Evolutionary conservation across 257 asterid species (phyloP), one percentile per base, ranked within the genome.

Genomic region (Schizonepeta tenuifolia): DNA sequence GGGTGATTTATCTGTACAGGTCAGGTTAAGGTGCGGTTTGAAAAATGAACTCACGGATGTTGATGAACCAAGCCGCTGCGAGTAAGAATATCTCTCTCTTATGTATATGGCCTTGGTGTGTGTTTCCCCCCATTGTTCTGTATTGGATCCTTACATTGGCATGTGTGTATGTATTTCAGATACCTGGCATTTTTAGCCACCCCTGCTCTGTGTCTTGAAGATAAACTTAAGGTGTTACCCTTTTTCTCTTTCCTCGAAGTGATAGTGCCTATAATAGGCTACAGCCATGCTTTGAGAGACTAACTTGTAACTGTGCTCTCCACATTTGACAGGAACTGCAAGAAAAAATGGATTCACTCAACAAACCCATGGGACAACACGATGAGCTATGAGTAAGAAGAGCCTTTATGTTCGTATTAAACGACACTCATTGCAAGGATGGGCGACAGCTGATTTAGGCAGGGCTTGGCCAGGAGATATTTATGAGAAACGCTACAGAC

Each of bases 51-150:
- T 88, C 6, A 65, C 85, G 6, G 97, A 91, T 69, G 89, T 94
- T 35, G 99, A 90, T 79, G 99, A 94, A 84, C 99, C 97, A 64
- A 94, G 99, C 80, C 97, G 99, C 20, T 91, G 97, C 97, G 97
- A 94, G 99, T 94, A 88, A 82, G 95, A 74, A 67, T 70, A 62
- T 61, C 47, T 33, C 75, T 62, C 58, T 14, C 43, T 13, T 31
- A 31, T 31, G 36, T 31, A 4, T 5, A 31, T 7, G 12, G 12
- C 12, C 43, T 38, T 38, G 43, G 12, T 38, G 43, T 9, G 46
- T 21, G 17, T 21, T 14, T 53, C 17, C 64, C 40, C 14, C 64
- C 40, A n/a, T 22, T 21, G 61, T 49, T 65, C 11, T 62, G 20
- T 7, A 9, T 5, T 9, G 6, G 38, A 14, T 69, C 18, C 51